Conservation (phyloP, 495 filamentous ascomycete species). For the Apodospora peruviana region DNA sequence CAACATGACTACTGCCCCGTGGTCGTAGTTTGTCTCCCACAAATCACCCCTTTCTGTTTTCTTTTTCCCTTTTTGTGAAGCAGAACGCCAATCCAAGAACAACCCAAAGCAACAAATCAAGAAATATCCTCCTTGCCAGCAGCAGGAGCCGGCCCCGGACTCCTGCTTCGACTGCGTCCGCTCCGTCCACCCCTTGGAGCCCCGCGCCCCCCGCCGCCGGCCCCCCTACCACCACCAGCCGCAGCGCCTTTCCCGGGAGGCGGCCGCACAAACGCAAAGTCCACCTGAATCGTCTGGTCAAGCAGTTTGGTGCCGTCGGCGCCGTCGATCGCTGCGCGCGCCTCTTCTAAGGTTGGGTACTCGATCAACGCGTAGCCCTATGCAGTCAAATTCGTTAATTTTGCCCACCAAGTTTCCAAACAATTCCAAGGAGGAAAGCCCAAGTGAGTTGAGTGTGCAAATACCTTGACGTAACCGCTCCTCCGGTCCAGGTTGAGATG, state of each 20-base stretch:
- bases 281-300: slow-evolving; percentile 85
- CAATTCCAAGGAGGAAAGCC: neutral
- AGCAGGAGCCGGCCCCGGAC: slow-evolving; percentile 28
- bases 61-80: too few species aligned
- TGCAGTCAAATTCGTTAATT: neutral
- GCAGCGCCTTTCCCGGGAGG: slow-evolving; percentile 63
- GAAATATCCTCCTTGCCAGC: slow-evolving; percentile 22
- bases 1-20: too few species aligned
- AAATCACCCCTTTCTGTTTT: too few species aligned
- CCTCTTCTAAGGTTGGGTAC: slow-evolving; percentile 83
- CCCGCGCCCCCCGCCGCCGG: slow-evolving; percentile 33
- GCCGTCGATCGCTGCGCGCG: slow-evolving; percentile 77
- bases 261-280: slow-evolving; percentile 95
- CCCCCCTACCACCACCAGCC: slow-evolving; percentile 45
- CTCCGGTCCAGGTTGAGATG: slow-evolving; percentile 91
- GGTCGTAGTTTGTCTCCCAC: too few species aligned
- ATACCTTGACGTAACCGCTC: slow-evolving; percentile 96
- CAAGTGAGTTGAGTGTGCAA: slow-evolving; percentile 1
- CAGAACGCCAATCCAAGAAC: neutral
- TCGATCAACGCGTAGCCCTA: slow-evolving; percentile 94
- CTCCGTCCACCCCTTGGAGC: slow-evolving; percentile 32
- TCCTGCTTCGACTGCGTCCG: slow-evolving; percentile 40
- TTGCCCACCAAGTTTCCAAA: neutral
- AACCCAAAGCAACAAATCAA: neutral
- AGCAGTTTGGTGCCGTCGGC: slow-evolving; percentile 78